phyloP scores from a whole-genome alignment of 1,139 yeast genomes.

The Insectozyma bohioensis region DNA sequence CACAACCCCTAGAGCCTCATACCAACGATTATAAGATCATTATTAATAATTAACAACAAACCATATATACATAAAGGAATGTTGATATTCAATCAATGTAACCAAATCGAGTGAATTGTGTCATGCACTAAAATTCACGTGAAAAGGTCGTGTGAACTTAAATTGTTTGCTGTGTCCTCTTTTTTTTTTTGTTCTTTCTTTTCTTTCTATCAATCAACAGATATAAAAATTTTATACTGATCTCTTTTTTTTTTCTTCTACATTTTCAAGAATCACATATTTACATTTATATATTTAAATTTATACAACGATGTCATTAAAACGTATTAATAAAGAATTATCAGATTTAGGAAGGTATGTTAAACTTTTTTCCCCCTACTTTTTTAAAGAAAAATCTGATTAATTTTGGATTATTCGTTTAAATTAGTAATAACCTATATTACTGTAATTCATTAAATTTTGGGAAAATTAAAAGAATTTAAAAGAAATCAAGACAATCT shows the following conservation, averaged over 20 bases:
- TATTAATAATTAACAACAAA: too few relatives aligned
- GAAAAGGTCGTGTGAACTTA: conserved; percentile 2
- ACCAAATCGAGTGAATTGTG: neutral
- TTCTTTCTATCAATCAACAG: too few relatives aligned
- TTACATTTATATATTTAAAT: conserved; percentile 4
- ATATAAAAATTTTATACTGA: neutral
- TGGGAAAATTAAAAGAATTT: too few relatives aligned
- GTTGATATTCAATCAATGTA: too few relatives aligned
- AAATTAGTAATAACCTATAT: neutral
- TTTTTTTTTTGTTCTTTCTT: too few relatives aligned
- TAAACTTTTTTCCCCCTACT: too few relatives aligned
- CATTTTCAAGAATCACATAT: conserved; percentile 8
- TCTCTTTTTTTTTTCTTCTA: neutral
- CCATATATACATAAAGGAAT: too few relatives aligned
- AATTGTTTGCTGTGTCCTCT: too few relatives aligned
- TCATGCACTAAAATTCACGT: neutral
- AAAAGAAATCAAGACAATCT: too few relatives aligned
- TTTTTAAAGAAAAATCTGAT: neutral
- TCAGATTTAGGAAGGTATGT: conserved; percentile 92
- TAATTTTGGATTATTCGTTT: neutral
- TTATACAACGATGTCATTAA: conserved; percentile 63
- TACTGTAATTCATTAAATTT: too few relatives aligned
- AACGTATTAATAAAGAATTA: conserved; percentile 94
- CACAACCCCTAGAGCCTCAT: too few relatives aligned
- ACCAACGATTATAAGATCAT: too few relatives aligned